Evolutionary conservation across 805 yeast species (phyloP).

Genomic region (Saturnispora besseyi): DNA sequence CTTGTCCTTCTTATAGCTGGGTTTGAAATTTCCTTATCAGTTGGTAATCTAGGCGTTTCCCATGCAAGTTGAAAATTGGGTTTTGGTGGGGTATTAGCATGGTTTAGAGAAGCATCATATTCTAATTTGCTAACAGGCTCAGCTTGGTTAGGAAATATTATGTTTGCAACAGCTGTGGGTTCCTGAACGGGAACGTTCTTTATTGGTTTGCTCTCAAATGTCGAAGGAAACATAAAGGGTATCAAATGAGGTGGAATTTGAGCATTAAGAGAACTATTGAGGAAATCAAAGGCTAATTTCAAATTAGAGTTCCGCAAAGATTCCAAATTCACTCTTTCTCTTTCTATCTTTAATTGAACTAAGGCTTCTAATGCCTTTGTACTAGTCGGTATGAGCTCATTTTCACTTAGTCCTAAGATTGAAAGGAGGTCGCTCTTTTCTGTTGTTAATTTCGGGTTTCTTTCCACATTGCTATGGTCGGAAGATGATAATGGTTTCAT

Average conservation of each 20-base stretch:
- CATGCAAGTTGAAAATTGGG: not conserved
- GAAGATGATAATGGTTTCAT: not conserved
- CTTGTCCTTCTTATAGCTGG: not conserved
- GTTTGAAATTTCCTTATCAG: not conserved
- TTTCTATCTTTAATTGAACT: constrained; percentile 31
- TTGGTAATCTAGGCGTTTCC: not conserved
- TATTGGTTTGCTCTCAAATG: not conserved
- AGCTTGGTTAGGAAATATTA: not conserved
- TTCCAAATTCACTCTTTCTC: constrained; percentile 36
- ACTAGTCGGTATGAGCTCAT: not conserved
- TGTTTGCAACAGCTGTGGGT: not conserved
- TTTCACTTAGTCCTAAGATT: not conserved
- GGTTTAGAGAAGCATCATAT: not conserved
- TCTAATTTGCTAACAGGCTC: no score
- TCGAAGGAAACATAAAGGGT: constrained; percentile 16
- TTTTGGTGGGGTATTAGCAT: not conserved
- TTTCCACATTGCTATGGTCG: not conserved
- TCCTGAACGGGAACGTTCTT: not conserved
- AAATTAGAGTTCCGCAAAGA: constrained; percentile 28
- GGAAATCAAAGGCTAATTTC: constrained; percentile 29
- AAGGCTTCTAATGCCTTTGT: constrained; percentile 11
- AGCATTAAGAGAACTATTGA: constrained; percentile 22
- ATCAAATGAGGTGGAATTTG: constrained; percentile 21
- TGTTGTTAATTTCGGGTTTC: not conserved
- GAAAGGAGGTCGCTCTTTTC: not conserved